phyloP scores from a whole-genome alignment of 2,329 filamentous ascomycete genomes.

The Rhynchosporium graminicola region DNA sequence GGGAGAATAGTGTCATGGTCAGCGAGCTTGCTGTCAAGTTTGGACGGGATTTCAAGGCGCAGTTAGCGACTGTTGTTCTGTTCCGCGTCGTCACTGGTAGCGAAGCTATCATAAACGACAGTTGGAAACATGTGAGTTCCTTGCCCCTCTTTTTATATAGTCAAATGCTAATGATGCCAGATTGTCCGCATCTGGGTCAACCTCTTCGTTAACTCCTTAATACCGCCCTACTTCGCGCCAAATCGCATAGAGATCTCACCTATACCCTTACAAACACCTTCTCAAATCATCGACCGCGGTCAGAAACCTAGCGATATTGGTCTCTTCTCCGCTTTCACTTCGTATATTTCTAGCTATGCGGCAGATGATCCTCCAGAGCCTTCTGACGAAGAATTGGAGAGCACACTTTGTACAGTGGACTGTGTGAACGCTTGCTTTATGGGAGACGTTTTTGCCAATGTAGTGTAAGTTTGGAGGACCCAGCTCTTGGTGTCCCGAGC shows the following conservation, averaged over 20 bases:
- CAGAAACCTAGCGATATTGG: conserved; percentile 77
- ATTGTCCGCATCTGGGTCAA: conserved; percentile 92
- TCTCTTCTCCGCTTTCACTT: conserved; percentile 91
- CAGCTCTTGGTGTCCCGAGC: conserved; percentile 1
- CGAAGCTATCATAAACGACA: conserved; percentile 72
- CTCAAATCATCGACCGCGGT: conserved; percentile 88
- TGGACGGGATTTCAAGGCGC: conserved; percentile 88
- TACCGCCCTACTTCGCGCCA: conserved; percentile 75
- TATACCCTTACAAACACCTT: conserved; percentile 88
- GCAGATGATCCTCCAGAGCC: conserved; percentile 97
- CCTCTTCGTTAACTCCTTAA: conserved; percentile 91
- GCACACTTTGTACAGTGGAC: conserved; percentile 90
- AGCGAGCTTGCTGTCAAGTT: conserved; percentile 96
- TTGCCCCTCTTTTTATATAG: conserved; percentile 14
- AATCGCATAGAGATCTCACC: conserved; percentile 70
- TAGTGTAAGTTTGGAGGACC: conserved; percentile 59
- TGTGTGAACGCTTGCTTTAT: conserved; percentile 90
- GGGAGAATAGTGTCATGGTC: conserved; percentile 94
- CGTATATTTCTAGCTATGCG: conserved; percentile 97
- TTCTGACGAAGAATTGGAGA: conserved; percentile 94
- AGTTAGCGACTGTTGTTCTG: conserved; percentile 90
- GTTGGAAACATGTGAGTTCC: conserved; percentile 73
- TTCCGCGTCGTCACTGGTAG: conserved; percentile 89
- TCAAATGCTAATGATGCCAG: conserved; percentile 51
- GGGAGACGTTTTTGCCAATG: conserved; percentile 77